phyloP scores from a whole-genome alignment of 345 rosid species.

The Capsella bursapastoris region DNA sequence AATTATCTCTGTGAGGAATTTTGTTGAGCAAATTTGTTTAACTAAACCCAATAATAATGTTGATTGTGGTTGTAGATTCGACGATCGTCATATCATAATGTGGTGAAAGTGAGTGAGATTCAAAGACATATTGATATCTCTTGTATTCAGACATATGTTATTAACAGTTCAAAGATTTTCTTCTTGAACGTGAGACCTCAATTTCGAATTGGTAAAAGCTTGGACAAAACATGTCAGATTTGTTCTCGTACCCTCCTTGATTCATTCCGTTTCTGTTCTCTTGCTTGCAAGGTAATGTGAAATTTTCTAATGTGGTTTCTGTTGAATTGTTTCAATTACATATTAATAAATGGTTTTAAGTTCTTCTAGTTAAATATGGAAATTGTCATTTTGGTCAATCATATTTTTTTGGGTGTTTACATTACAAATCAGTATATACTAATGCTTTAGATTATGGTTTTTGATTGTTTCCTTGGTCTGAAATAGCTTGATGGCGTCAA shows the following conservation, averaged over 20 bases:
- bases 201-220: constrained; percentile 66
- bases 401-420: too few relatives aligned
- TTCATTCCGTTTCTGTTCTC: constrained; percentile 75
- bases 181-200: constrained; percentile 83
- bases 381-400: too few relatives aligned
- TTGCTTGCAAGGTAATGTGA: constrained; percentile 60
- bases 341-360: too few relatives aligned
- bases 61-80: constrained; percentile 56
- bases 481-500: constrained; percentile 64
- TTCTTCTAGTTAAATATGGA: too few relatives aligned
- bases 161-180: constrained; percentile 77
- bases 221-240: constrained; percentile 71
- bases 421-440: too few relatives aligned
- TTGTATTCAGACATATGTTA: constrained; percentile 72
- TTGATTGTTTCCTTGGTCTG: not conserved
- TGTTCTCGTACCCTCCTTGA: constrained; percentile 77
- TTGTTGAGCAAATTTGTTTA: constrained; percentile 10
- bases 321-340: not conserved
- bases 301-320: too few relatives aligned
- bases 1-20: constrained; percentile 16
- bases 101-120: constrained; percentile 74
- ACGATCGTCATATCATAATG: constrained; percentile 84
- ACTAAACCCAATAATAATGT: not conserved
- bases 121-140: constrained; percentile 73
- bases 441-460: not conserved